phyloP scores from a whole-genome alignment of 2,329 filamentous ascomycete species.

The Aspergillus persii region DNA sequence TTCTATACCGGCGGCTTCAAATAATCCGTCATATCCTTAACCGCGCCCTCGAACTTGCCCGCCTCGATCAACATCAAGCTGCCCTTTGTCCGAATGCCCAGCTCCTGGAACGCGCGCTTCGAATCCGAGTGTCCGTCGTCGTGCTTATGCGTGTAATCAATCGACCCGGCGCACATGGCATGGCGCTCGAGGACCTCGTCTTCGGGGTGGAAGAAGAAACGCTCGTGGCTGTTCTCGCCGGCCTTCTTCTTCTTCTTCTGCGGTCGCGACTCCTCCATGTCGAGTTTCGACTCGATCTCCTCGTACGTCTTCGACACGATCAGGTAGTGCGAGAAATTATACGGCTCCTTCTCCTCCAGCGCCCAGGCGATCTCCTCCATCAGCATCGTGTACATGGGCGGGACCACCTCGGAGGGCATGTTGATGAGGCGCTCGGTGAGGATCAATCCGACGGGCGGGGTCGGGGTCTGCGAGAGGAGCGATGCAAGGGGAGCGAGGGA shows the following conservation, averaged over 20 bases:
- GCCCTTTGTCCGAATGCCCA: constrained; percentile 81
- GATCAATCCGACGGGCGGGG: constrained; percentile 72
- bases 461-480: constrained; percentile 55
- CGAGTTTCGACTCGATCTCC: constrained; percentile 79
- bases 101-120: constrained; percentile 90
- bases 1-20: constrained; percentile 54
- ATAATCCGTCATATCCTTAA: constrained; percentile 74
- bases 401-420: constrained; percentile 88
- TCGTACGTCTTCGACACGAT: constrained; percentile 89
- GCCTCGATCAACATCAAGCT: constrained; percentile 85
- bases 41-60: constrained; percentile 69
- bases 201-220: constrained; percentile 93
- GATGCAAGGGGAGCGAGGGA: constrained; percentile 57
- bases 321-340: constrained; percentile 89
- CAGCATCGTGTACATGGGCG: constrained; percentile 93
- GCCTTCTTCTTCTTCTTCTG: constrained; percentile 66
- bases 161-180: constrained; percentile 67
- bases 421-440: constrained; percentile 95
- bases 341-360: constrained; percentile 85
- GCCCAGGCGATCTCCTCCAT: constrained; percentile 87
- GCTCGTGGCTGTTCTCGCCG: constrained; percentile 46
- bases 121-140: constrained; percentile 82
- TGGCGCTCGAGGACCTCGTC: constrained; percentile 84
- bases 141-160: constrained; percentile 73
- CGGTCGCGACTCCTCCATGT: constrained; percentile 61